Conservation (phyloP, 345 rosid species). For the Hibiscus tridactylites region DNA sequence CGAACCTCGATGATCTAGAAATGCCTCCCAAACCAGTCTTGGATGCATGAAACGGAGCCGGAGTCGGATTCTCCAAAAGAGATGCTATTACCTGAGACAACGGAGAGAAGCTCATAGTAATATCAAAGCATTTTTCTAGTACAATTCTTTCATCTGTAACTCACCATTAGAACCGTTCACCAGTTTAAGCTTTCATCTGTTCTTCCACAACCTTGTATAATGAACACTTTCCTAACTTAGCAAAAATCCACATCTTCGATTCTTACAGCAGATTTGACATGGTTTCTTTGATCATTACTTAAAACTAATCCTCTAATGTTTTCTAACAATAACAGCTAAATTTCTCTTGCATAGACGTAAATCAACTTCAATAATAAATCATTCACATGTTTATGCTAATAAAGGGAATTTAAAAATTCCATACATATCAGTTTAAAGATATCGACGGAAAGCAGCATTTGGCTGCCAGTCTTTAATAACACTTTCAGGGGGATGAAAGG, state of each 20-base stretch:
- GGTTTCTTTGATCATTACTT: too few relatives aligned
- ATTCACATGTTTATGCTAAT: neutral
- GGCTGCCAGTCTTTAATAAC: conserved; percentile 16
- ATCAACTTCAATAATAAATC: too few relatives aligned
- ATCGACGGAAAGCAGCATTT: conserved; percentile 5
- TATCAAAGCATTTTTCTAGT: neutral
- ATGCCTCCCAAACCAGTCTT: conserved; percentile 26
- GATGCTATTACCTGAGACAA: neutral
- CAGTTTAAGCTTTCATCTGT: neutral
- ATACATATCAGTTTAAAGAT: conserved; percentile 8
- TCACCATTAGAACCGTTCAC: neutral
- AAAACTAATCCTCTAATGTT: too few relatives aligned
- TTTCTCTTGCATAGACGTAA: too few relatives aligned
- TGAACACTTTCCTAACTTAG: neutral
- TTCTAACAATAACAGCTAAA: too few relatives aligned
- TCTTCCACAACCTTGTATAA: neutral
- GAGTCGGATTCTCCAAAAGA: neutral
- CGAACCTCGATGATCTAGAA: conserved; percentile 14
- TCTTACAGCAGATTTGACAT: neutral
- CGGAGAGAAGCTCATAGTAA: conserved; percentile 11
- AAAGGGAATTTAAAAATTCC: too few relatives aligned
- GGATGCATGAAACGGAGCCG: neutral
- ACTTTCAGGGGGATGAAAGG: conserved; percentile 13
- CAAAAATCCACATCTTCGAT: neutral
- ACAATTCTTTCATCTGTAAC: neutral